Percentiles rank a stretch among this genome's conserved stretches.
Evolutionary conservation across 1,139 yeast species (phyloP).

Genomic region (Insectozyma bohioensis): DNA sequence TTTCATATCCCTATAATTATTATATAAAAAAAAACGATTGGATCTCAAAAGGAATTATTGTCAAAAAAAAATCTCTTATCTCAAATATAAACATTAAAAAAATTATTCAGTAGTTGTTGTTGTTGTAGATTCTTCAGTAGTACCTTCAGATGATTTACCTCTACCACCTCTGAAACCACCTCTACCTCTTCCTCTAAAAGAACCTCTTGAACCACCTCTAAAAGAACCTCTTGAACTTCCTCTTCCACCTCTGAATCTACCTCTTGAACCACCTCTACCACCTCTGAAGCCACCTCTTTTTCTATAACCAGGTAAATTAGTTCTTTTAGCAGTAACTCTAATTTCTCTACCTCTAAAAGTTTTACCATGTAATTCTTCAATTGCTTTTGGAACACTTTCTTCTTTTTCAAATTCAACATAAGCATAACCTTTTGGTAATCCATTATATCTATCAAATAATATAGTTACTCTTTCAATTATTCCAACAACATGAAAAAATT

Average conservation of each 20-base stretch:
- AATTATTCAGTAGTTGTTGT: too few relatives aligned
- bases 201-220: constrained; percentile 20
- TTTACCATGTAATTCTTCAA: constrained; percentile 35
- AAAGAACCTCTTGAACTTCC: constrained; percentile 18
- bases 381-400: constrained; percentile 33
- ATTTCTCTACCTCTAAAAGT: constrained; percentile 38
- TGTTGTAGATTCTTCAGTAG: too few relatives aligned
- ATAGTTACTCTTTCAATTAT: constrained; percentile 41
- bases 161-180: constrained; percentile 13
- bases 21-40: too few relatives aligned
- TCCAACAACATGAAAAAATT: constrained; percentile 35
- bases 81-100: too few relatives aligned
- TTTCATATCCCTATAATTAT: too few relatives aligned
- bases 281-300: constrained; percentile 26
- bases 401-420: constrained; percentile 37
- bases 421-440: constrained; percentile 48
- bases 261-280: constrained; percentile 19
- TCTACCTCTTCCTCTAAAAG: constrained; percentile 16
- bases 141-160: constrained; percentile 3
- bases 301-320: constrained; percentile 37
- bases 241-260: constrained; percentile 19
- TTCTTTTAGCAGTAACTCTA: constrained; percentile 38
- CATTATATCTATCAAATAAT: constrained; percentile 36
- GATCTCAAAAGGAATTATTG: too few relatives aligned
- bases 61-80: too few relatives aligned